A percentile compares a stretch with the other conserved stretches of the same genome.
Evolutionary conservation across 2,329 filamentous ascomycete species (phyloP).

Genomic region (Fusarium sp.): DNA sequence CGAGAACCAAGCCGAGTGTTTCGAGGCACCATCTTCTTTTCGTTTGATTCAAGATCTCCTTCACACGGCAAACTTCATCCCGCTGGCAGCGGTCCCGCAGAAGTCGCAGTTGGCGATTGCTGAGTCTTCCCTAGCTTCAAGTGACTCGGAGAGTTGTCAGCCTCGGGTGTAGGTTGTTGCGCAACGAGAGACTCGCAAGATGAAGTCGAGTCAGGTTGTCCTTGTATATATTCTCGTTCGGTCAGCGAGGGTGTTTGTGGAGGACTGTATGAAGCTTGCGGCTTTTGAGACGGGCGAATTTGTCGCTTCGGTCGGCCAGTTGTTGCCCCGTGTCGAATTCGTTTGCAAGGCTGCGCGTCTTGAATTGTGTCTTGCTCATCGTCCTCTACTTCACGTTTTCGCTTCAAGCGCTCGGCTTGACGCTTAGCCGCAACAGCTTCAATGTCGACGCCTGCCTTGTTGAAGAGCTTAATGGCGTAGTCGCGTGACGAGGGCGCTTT

Average conservation of each 20-base stretch:
- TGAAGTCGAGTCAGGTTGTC: not conserved
- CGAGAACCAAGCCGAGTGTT: rapidly evolving
- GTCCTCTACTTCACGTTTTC: not conserved
- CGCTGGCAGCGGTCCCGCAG: not conserved
- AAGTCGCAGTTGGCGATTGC: too few relatives aligned
- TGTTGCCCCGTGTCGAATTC: too few relatives aligned
- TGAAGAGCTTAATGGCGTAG: not conserved
- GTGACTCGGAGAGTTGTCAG: not conserved
- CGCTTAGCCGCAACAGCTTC: rapidly evolving
- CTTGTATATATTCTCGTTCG: not conserved
- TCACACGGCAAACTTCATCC: rapidly evolving
- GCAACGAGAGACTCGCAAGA: not conserved
- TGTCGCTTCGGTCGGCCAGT: not conserved
- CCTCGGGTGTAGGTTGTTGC: not conserved
- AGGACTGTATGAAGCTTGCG: not conserved
- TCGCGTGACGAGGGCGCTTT: not conserved
- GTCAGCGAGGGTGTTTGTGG: not conserved
- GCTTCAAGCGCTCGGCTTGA: not conserved
- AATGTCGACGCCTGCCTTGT: not conserved
- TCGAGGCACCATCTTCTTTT: rapidly evolving
- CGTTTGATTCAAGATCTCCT: rapidly evolving
- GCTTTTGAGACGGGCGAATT: not conserved
- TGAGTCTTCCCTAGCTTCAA: not conserved
- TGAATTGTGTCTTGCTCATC: too few relatives aligned
- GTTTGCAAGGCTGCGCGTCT: rapidly evolving